Conservation (phyloP, 805 yeast genomes). For the Suhomyces sp. region DNA sequence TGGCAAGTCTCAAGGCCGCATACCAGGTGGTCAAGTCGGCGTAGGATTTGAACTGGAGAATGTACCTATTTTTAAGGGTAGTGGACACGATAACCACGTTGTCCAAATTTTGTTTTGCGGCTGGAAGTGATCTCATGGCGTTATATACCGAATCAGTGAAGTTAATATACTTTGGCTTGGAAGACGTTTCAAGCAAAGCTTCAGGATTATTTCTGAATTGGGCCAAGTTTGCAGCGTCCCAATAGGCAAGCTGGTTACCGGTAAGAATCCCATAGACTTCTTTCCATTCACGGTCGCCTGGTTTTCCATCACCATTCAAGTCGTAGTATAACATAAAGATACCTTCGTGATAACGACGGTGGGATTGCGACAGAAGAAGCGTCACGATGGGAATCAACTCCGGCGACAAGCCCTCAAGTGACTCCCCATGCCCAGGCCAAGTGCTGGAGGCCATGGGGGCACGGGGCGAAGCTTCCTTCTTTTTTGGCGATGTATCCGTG, state of each 20-base stretch:
- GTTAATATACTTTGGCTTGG: constrained; percentile 85
- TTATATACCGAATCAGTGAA: constrained; percentile 87
- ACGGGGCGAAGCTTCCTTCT: constrained; percentile 7
- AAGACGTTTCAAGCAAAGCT: constrained; percentile 53
- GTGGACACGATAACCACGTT: constrained; percentile 89
- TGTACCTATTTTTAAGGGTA: constrained; percentile 82
- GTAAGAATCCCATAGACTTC: constrained; percentile 90
- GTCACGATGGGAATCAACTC: constrained; percentile 72
- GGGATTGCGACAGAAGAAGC: constrained; percentile 67
- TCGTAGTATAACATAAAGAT: constrained; percentile 72
- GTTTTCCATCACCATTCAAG: constrained; percentile 80
- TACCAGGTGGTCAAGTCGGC: constrained; percentile 75
- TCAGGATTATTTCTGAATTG: constrained; percentile 52
- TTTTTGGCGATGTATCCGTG: constrained; percentile 20
- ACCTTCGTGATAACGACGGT: constrained; percentile 75
- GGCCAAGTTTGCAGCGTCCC: constrained; percentile 77
- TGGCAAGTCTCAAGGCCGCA: constrained; percentile 75
- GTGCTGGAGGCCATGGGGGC: constrained; percentile 9
- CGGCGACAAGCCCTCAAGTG: constrained; percentile 36
- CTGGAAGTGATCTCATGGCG: constrained; percentile 65
- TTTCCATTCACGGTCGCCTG: constrained; percentile 81
- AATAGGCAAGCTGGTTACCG: constrained; percentile 88
- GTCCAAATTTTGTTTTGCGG: constrained; percentile 59
- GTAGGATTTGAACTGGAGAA: constrained; percentile 71
- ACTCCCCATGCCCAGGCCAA: constrained; percentile 12